Conservation (phyloP, 2,329 filamentous ascomycete species). For the Aspergillus sp. region DNA sequence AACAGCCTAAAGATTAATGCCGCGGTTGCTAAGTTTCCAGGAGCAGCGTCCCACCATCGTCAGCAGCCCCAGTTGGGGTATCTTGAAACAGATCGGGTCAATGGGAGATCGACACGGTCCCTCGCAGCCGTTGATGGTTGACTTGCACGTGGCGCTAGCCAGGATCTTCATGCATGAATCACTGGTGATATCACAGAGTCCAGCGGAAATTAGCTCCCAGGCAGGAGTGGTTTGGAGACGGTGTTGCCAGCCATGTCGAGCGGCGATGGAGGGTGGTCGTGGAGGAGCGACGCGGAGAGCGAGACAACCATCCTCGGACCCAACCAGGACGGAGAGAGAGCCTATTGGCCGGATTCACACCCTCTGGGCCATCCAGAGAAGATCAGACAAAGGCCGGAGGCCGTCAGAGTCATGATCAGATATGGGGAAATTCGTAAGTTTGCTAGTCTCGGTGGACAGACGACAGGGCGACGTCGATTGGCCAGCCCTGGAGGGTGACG, state of each 20-base stretch:
- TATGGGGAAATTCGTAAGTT: conserved; percentile 2
- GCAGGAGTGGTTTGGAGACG: too few relatives aligned
- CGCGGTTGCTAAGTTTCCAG: conserved; percentile 20
- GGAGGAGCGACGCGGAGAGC: too few relatives aligned
- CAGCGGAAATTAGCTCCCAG: background rate
- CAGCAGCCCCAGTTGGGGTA: conserved; percentile 15
- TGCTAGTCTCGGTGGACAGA: background rate
- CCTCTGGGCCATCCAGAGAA: background rate
- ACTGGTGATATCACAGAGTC: conserved; percentile 5
- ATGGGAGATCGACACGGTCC: conserved; percentile 38
- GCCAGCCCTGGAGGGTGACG: background rate
- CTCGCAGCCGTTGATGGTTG: conserved; percentile 39
- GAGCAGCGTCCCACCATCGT: conserved; percentile 17
- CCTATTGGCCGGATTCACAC: background rate
- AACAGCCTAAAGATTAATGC: conserved; percentile 5
- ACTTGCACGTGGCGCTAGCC: conserved; percentile 39
- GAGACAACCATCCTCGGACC: too few relatives aligned
- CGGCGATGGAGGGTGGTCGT: too few relatives aligned
- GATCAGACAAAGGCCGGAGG: background rate
- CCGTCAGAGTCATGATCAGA: background rate
- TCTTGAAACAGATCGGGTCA: conserved; percentile 26
- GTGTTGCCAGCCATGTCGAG: too few relatives aligned
- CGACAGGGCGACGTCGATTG: background rate
- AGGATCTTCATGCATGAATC: conserved; percentile 35
- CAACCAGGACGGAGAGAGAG: too few relatives aligned